Base-by-base conservation (phyloP, 352 stramenopile species). In the Plasmopara muralis region DNA sequence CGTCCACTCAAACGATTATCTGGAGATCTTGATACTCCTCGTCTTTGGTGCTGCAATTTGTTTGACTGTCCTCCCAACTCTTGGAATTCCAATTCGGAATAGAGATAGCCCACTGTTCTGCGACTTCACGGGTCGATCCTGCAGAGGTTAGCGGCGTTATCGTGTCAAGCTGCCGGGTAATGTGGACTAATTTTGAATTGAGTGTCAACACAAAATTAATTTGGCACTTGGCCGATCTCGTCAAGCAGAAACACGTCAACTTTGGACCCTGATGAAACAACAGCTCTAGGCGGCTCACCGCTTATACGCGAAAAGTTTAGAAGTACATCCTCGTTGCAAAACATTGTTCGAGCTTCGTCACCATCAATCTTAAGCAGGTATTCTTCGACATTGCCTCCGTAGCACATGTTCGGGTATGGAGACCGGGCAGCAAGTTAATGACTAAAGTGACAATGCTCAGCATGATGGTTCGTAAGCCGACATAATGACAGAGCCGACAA, bases 81-180 rank as follows among this genome's bases (percentile, higher is more conserved):
- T 89, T 87, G 45, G 76, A 76, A 55, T 86, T 92, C 82, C 82
- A 92, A 62, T 92, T 92, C 33, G 89, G 68, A 30, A 92, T 74
- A 2, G 72, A 85, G 20, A 88, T 41, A 7, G 82, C 82, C 82
- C 82, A 92, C 25, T 79, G 75, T n/a, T 89, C 70, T 30, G 66
- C 65, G 39, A 90, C 58, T 42, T 84, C 72, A 5, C 62, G 57
- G 5, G 77, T 81, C 10, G 79, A 74, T 2, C 66, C 79, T 10
- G 77, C 79, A 43, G 88, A 74, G 18, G 62, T 74, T 37, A 70
- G 50, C 9, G 66, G 65, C 39, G 64, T 53, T 9, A 60, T 15
- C 7, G 64, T 75, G 20, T 58, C 55, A 3, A 41, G 20, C 12
- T 66, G 57, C 16, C 60, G 31, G 16, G 28, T 37, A 2, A 42